A percentile compares a stretch with the other conserved stretches of the same genome.
Conservation (phyloP, 805 yeast species). For the Yamadazyma paraphyllophila region DNA sequence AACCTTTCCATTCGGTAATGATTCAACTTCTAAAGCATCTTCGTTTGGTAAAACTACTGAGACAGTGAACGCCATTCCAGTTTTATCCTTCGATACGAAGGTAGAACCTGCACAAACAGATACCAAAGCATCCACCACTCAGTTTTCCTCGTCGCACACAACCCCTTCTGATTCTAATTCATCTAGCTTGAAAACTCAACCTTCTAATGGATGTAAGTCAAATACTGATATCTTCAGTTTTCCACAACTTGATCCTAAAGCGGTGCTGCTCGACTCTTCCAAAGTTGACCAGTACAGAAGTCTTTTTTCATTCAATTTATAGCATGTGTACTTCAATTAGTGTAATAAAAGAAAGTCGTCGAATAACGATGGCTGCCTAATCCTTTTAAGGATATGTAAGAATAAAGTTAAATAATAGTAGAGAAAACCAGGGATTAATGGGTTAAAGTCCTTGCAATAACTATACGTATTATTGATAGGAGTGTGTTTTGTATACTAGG, state of each 20-base stretch:
- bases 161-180: no score
- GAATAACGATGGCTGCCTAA: background rate
- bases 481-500: no score
- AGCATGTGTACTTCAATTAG: background rate
- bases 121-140: no score
- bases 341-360: background rate
- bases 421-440: no score
- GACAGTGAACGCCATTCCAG: background rate
- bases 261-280: conserved; percentile 19
- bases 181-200: no score
- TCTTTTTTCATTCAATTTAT: conserved; percentile 21
- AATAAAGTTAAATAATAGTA: no score
- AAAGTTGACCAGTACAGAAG: conserved; percentile 26
- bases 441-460: no score
- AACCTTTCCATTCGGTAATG: background rate
- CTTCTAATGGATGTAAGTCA: background rate
- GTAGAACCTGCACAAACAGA: no score
- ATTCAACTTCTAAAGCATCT: background rate
- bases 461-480: no score
- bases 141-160: no score
- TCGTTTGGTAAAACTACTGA: background rate
- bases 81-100: background rate
- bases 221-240: conserved; percentile 16
- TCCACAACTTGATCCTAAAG: conserved; percentile 19
- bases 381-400: background rate